A percentile compares a stretch with the other conserved stretches of the same genome.
Conservation (phyloP, 2,329 filamentous ascomycete species). For the Ophiostoma ips region DNA sequence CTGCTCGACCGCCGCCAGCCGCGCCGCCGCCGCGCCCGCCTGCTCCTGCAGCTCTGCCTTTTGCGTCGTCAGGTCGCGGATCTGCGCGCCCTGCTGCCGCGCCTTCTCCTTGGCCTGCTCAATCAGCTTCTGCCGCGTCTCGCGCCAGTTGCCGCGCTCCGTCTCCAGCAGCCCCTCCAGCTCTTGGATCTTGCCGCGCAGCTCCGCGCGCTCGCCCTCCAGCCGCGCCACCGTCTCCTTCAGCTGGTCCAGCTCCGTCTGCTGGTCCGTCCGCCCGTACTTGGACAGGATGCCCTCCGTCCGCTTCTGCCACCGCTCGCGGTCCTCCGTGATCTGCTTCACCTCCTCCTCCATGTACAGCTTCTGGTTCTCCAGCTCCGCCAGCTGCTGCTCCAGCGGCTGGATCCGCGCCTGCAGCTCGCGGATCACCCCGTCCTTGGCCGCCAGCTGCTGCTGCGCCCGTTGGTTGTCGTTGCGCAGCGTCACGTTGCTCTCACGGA, state of each 20-base stretch:
- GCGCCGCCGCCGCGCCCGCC: conserved; percentile 30
- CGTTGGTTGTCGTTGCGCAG: conserved; percentile 76
- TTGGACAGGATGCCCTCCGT: conserved; percentile 92
- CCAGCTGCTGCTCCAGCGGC: conserved; percentile 66
- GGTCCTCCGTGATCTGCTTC: conserved; percentile 76
- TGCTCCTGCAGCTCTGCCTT: conserved; percentile 38
- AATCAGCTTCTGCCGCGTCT: conserved; percentile 37
- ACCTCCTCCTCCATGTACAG: conserved; percentile 77
- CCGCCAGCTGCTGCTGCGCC: conserved; percentile 59
- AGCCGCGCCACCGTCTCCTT: conserved; percentile 61
- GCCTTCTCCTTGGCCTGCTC: conserved; percentile 51
- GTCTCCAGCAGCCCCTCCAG: conserved; percentile 37
- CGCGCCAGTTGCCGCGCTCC: conserved; percentile 40
- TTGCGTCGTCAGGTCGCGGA: conserved; percentile 39
- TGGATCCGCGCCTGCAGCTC: conserved; percentile 63
- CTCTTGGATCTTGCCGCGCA: conserved; percentile 40
- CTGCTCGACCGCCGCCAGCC: conserved; percentile 25
- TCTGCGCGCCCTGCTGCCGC: conserved; percentile 36
- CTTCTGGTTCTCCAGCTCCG: conserved; percentile 69
- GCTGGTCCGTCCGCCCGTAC: conserved; percentile 78
- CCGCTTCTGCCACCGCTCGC: conserved; percentile 89
- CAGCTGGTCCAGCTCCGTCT: conserved; percentile 78
- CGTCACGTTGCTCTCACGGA: conserved; percentile 86
- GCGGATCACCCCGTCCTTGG: conserved; percentile 62
- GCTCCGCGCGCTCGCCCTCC: conserved; percentile 46